Conservation (phyloP, 495 filamentous ascomycete genomes). For the Aspergillus saccharolyticus region DNA sequence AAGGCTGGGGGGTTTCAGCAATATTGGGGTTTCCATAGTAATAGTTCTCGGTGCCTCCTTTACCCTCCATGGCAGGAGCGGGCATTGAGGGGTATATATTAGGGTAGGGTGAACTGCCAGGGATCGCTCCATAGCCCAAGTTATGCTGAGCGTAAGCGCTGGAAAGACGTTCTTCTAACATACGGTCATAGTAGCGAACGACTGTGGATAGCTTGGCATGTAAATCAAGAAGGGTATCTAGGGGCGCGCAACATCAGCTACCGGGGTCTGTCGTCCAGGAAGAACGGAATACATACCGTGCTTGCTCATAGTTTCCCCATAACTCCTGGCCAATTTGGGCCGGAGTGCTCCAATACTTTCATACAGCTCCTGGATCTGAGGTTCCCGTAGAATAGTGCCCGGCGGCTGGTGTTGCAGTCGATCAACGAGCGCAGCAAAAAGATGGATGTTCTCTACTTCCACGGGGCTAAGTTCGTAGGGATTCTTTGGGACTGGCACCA, state of each 20-base stretch:
- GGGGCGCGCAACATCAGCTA: conserved; percentile 23
- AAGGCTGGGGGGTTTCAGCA: conserved; percentile 37
- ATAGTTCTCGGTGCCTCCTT: conserved; percentile 66
- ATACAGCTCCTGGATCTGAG: conserved; percentile 96
- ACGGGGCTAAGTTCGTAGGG: conserved; percentile 92
- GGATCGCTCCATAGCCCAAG: conserved; percentile 40
- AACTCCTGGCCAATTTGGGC: conserved; percentile 91
- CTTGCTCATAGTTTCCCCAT: conserved; percentile 99
- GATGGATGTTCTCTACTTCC: conserved; percentile 95
- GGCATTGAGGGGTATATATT: conserved; percentile 65
- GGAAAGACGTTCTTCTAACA: conserved; percentile 92
- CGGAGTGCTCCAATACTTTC: conserved; percentile 90
- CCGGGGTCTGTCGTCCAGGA: not conserved
- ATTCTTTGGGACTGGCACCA: conserved; percentile 63
- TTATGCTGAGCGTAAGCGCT: conserved; percentile 85
- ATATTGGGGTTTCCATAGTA: conserved; percentile 61
- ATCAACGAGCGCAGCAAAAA: conserved; percentile 92
- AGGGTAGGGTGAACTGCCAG: conserved; percentile 50
- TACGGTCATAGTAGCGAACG: conserved; percentile 96
- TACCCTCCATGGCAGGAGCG: conserved; percentile 39
- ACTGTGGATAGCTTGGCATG: conserved; percentile 95
- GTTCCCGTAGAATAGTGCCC: conserved; percentile 89
- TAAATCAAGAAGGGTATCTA: conserved; percentile 83
- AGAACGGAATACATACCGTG: conserved; percentile 59
- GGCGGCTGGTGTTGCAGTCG: conserved; percentile 92